Conservation (phyloP, 768 basidiomycete species). For the Jaapia argillacea region DNA sequence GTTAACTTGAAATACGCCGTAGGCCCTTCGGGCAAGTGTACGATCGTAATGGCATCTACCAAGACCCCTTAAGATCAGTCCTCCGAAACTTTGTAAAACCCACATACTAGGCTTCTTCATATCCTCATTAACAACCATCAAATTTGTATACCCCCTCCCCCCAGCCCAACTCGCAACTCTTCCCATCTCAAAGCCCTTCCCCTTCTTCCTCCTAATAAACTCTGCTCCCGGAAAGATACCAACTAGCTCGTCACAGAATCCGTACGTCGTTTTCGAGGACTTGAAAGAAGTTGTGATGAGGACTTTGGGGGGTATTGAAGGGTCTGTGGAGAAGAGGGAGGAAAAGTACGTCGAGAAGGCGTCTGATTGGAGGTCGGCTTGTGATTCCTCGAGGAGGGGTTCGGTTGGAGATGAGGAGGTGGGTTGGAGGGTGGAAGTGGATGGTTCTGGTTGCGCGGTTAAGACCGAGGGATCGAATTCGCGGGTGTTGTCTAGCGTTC, state of each 20-base stretch:
- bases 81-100: not conserved
- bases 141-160: slow-evolving; percentile 76
- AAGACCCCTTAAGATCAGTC: not conserved
- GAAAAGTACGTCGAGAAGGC: slow-evolving; percentile 73
- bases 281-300: slow-evolving; percentile 86
- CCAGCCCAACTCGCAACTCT: slow-evolving; percentile 91
- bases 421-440: slow-evolving; percentile 15
- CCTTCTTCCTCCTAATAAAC: slow-evolving; percentile 77
- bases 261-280: slow-evolving; percentile 81
- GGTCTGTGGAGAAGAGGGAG: slow-evolving; percentile 45
- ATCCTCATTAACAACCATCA: slow-evolving; percentile 93
- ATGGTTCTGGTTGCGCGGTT: slow-evolving; percentile 29
- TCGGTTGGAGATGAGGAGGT: slow-evolving; percentile 25
- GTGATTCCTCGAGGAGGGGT: slow-evolving; percentile 44
- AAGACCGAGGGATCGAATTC: slow-evolving; percentile 69
- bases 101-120: slow-evolving; percentile 85
- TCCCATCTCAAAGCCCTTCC: slow-evolving; percentile 86
- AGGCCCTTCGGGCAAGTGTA: slow-evolving; percentile 86
- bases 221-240: slow-evolving; percentile 90
- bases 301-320: slow-evolving; percentile 72
- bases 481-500: slow-evolving; percentile 88
- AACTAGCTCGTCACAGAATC: slow-evolving; percentile 87
- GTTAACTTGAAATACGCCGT: slow-evolving; percentile 94
- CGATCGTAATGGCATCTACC: slow-evolving; percentile 85
- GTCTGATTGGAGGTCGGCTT: slow-evolving; percentile 62